Conservation (phyloP, 83 land plant species). For the Diphasiastrum complanatum region DNA sequence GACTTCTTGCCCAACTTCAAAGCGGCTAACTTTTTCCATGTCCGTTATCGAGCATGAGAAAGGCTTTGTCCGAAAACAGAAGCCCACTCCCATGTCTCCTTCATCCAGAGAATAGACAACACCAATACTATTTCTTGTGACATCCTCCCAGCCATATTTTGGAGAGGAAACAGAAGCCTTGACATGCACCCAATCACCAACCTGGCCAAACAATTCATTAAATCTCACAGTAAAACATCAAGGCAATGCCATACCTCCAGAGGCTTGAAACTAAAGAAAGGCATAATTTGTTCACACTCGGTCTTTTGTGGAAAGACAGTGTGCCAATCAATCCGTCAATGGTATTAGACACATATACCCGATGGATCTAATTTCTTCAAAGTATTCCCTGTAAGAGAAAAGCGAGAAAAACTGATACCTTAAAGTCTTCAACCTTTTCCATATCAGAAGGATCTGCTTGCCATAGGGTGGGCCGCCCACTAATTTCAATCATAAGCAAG, state of each 20-base stretch:
- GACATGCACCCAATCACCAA: slow-evolving; percentile 90
- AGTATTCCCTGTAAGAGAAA: too few relatives aligned
- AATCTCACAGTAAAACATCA: not conserved
- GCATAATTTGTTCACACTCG: too few relatives aligned
- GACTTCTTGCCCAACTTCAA: slow-evolving; percentile 78
- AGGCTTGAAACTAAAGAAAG: not conserved
- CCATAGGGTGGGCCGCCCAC: slow-evolving; percentile 76
- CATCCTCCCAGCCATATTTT: slow-evolving; percentile 97
- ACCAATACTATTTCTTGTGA: slow-evolving; percentile 66
- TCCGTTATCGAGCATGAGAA: slow-evolving; percentile 81
- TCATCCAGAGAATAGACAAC: slow-evolving; percentile 78
- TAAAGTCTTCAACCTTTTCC: slow-evolving; percentile 85
- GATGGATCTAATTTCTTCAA: too few relatives aligned
- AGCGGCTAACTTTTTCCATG: slow-evolving; percentile 75
- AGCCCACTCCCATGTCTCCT: slow-evolving; percentile 84
- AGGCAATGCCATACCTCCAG: not conserved
- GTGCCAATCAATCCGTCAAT: too few relatives aligned
- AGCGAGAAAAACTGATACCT: slow-evolving; percentile 43
- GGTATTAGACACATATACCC: not conserved
- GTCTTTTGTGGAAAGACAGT: too few relatives aligned
- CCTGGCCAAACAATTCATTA: slow-evolving; percentile 34
- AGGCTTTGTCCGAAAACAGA: slow-evolving; percentile 81
- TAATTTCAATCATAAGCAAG: slow-evolving; percentile 72
- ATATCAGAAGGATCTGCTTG: slow-evolving; percentile 97
- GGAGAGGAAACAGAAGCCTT: slow-evolving; percentile 86